Conservation (phyloP, 2,329 filamentous ascomycete genomes). For the Claviceps digitariae region DNA sequence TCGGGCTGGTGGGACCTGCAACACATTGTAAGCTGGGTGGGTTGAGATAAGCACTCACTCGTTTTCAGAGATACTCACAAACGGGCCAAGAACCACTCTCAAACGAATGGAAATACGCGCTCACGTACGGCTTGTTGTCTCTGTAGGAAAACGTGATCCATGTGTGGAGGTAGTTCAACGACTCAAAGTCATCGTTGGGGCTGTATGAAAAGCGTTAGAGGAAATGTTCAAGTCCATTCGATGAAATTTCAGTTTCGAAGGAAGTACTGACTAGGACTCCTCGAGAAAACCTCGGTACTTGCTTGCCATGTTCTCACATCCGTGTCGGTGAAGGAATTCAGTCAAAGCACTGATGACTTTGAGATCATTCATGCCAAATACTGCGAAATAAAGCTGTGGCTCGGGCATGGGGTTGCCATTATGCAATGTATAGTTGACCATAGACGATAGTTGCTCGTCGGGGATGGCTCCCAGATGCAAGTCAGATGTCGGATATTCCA, state of each 20-base stretch:
- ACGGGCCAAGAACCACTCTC: neutral
- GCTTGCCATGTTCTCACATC: neutral
- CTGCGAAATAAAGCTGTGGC: conserved; percentile 1
- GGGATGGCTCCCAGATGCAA: neutral
- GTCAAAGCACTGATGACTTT: neutral
- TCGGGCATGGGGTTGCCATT: neutral
- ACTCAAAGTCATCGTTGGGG: neutral
- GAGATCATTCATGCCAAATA: neutral
- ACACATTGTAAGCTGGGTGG: neutral
- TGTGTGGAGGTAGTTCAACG: neutral
- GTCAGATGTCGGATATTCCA: neutral
- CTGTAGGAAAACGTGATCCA: neutral
- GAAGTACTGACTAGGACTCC: neutral
- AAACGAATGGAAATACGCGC: conserved; percentile 1
- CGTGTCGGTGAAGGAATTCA: neutral
- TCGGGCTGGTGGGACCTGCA: neutral
- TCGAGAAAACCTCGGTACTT: neutral
- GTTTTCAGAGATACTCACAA: neutral
- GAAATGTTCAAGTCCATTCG: neutral
- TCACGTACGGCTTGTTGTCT: neutral
- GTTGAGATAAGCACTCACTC: no score
- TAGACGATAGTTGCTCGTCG: conserved; percentile 1
- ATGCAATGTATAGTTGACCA: neutral
- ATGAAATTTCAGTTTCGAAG: neutral
- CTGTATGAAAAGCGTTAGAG: neutral